phyloP scores from a whole-genome alignment of 306 rosid species.

The Castanopsis chinensis region DNA sequence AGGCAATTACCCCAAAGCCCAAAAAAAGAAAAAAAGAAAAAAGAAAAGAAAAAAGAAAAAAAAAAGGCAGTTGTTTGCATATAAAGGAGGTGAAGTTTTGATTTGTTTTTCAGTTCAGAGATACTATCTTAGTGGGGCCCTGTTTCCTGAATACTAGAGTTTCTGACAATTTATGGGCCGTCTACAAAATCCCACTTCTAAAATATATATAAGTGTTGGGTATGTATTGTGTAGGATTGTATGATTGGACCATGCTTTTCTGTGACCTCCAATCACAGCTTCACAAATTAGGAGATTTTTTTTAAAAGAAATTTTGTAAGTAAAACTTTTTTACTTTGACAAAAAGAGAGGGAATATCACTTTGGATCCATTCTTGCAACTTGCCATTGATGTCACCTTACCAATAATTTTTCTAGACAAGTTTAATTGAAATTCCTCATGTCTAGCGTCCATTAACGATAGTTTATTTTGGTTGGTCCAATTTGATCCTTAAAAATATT shows the following conservation, averaged over 20 bases:
- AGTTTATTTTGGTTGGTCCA: no score
- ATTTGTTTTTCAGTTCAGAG: background rate
- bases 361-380: background rate
- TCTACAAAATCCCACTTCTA: slow-evolving; percentile 30
- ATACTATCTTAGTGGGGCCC: slow-evolving; percentile 6
- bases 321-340: background rate
- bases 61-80: no score
- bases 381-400: background rate
- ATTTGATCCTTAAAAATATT: no score
- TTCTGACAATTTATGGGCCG: slow-evolving; percentile 28
- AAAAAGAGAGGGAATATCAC: background rate
- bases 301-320: background rate
- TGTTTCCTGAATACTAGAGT: slow-evolving; percentile 10
- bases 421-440: background rate
- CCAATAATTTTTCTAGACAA: background rate
- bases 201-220: background rate
- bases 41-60: no score
- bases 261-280: background rate
- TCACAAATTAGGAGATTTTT: no score
- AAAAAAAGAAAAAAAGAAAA: no score
- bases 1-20: no score
- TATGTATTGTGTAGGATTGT: background rate
- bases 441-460: background rate
- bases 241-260: background rate
- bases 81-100: background rate